Evolutionary conservation across 2,329 filamentous ascomycete genomes (phyloP).

Genomic region (Xylariaceae sp.): DNA sequence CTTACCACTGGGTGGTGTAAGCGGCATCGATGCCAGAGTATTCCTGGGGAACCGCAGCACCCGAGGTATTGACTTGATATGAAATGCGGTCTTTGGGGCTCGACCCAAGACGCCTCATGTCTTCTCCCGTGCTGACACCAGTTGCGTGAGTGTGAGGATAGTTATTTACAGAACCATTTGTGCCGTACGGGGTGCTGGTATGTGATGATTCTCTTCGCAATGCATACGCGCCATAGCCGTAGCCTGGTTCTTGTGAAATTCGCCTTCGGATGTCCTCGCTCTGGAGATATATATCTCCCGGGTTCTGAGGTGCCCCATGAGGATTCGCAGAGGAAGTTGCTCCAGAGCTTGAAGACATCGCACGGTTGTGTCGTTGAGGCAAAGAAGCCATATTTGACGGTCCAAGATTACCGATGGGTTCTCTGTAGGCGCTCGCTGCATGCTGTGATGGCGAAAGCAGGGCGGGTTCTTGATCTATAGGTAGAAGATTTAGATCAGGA

Average conservation of each 20-base stretch:
- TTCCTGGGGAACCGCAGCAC: constrained; percentile 6
- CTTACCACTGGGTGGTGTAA: constrained; percentile 31
- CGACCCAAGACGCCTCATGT: constrained; percentile 14
- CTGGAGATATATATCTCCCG: constrained; percentile 33
- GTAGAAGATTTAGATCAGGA: constrained; percentile 27
- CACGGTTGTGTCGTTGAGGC: constrained; percentile 18
- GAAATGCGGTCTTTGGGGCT: constrained; percentile 13
- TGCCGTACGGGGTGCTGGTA: constrained; percentile 18
- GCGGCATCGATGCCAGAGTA: constrained; percentile 18
- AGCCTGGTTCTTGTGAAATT: constrained; percentile 18
- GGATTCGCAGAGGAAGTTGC: constrained; percentile 25
- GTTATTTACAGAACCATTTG: constrained; percentile 22
- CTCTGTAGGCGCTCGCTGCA: constrained; percentile 10
- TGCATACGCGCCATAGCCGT: constrained; percentile 15
- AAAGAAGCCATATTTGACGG: constrained; percentile 15
- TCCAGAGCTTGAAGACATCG: constrained; percentile 18
- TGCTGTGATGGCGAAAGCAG: constrained; percentile 15
- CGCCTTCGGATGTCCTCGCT: constrained; percentile 32
- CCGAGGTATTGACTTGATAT: constrained; percentile 5
- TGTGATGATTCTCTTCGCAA: constrained; percentile 16
- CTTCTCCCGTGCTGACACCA: constrained; percentile 14
- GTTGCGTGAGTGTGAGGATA: constrained; percentile 17
- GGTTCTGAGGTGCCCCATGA: constrained; percentile 34
- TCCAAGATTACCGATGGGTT: constrained; percentile 13
- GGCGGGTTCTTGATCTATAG: constrained; percentile 23